Conservation (phyloP, 2,329 filamentous ascomycete genomes). For the Cladosporium sphaerospermum region DNA sequence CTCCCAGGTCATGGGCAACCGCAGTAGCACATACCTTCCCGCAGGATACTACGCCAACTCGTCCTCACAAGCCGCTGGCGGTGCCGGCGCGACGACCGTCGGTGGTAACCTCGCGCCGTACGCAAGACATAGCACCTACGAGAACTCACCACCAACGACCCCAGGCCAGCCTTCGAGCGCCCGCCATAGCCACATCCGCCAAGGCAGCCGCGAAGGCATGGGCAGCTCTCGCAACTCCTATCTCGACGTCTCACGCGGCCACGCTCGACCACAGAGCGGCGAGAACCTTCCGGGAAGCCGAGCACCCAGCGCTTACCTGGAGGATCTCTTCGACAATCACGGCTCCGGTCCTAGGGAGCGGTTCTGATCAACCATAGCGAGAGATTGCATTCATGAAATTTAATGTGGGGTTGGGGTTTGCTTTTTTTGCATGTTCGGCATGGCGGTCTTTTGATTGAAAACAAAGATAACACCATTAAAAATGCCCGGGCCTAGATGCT, state of each 20-base stretch:
- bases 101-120: constrained; percentile 32
- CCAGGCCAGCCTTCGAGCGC: constrained; percentile 15
- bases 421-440: constrained; percentile 2
- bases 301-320: constrained; percentile 81
- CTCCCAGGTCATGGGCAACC: constrained; percentile 37
- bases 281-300: constrained; percentile 61
- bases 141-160: constrained; percentile 23
- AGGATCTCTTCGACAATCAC: constrained; percentile 81
- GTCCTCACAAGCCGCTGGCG: constrained; percentile 42
- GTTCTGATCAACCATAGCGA: neutral
- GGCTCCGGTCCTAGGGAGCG: constrained; percentile 29
- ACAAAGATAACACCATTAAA: too few species aligned
- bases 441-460: neutral
- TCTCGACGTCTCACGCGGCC: constrained; percentile 12
- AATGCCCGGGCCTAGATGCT: neutral
- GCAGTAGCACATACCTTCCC: constrained; percentile 76
- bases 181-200: constrained; percentile 14
- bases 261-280: constrained; percentile 22
- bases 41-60: constrained; percentile 84
- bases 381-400: neutral
- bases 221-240: constrained; percentile 18
- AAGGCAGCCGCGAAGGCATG: constrained; percentile 14
- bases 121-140: constrained; percentile 22
- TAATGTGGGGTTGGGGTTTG: neutral
- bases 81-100: constrained; percentile 37